A percentile compares a stretch with the other conserved stretches of the same genome.
Conservation (phyloP, 768 basidiomycete genomes). For the Rhodotorula kratochvilovae region DNA sequence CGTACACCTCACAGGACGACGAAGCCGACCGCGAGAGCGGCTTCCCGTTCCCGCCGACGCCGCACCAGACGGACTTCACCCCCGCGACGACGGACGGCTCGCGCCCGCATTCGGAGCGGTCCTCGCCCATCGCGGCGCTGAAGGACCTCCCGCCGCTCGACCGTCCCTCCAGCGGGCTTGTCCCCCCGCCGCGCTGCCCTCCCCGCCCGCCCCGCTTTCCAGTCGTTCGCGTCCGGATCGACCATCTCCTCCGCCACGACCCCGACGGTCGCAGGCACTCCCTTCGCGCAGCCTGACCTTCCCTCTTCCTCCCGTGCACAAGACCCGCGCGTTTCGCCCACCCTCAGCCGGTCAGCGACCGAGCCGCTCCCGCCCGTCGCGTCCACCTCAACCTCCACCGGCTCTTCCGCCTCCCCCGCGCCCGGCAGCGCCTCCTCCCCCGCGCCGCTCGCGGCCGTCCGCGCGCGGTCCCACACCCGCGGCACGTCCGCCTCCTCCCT, state of each 20-base stretch:
- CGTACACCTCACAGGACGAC: slow-evolving; percentile 17
- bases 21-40: slow-evolving; percentile 5
- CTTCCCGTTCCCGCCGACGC: slow-evolving; percentile 24
- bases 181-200: background rate
- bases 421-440: background rate
- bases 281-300: background rate
- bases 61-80: background rate
- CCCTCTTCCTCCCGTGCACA: background rate
- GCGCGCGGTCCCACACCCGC: slow-evolving; percentile 2
- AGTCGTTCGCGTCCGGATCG: background rate
- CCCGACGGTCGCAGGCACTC: background rate
- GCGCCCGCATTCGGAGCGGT: background rate
- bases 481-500: background rate
- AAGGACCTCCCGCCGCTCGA: background rate
- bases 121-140: background rate
- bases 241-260: slow-evolving; percentile 6
- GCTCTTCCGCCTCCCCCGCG: background rate
- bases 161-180: background rate
- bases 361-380: background rate
- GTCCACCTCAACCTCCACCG: background rate
- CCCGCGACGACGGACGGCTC: background rate
- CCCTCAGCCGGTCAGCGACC: background rate
- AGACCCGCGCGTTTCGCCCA: background rate
- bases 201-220: background rate
- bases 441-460: background rate